phyloP scores from a whole-genome alignment of 106 monocot species.

The Narthecium ossifragum region DNA sequence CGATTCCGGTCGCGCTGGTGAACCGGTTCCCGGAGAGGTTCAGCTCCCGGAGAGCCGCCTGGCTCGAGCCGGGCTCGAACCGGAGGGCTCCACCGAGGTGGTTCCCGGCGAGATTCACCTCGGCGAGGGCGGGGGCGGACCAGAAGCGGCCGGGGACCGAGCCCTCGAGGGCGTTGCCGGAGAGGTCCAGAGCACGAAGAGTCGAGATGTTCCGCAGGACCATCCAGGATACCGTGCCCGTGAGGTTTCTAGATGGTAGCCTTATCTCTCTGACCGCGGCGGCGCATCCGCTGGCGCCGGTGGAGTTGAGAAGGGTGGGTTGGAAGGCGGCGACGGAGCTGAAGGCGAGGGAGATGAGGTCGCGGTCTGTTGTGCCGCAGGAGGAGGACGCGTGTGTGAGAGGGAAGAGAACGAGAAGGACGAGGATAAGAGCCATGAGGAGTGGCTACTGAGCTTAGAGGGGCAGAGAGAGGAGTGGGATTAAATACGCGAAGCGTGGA shows the following conservation, averaged over 20 bases:
- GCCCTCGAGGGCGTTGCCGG: constrained; percentile 57
- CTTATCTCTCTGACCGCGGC: constrained; percentile 17
- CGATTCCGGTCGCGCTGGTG: constrained; percentile 33
- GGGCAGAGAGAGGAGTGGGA: background rate
- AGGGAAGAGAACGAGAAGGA: constrained; percentile 16
- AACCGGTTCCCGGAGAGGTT: constrained; percentile 75
- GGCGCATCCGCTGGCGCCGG: background rate
- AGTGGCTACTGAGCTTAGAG: background rate
- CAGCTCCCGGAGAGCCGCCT: constrained; percentile 21
- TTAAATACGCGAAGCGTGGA: background rate
- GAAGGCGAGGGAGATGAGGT: constrained; percentile 33
- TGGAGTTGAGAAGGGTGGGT: background rate
- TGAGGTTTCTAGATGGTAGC: constrained; percentile 53
- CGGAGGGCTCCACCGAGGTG: constrained; percentile 67
- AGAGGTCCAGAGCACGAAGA: constrained; percentile 63
- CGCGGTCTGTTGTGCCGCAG: constrained; percentile 19
- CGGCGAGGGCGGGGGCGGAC: constrained; percentile 40
- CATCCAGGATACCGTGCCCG: constrained; percentile 66
- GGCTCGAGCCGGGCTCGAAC: background rate
- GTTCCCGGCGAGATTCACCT: constrained; percentile 62
- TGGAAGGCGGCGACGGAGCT: constrained; percentile 30
- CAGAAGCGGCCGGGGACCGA: constrained; percentile 63
- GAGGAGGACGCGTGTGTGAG: constrained; percentile 5
- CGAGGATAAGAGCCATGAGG: background rate
- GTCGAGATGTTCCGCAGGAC: constrained; percentile 39